A percentile compares a stretch with the other conserved stretches of the same genome.
These are phyloP conservation scores for Lophiostoma macrostomum DNA, from an alignment of 495 filamentous ascomycete genomes.

Conservation along the genomic window DNA sequence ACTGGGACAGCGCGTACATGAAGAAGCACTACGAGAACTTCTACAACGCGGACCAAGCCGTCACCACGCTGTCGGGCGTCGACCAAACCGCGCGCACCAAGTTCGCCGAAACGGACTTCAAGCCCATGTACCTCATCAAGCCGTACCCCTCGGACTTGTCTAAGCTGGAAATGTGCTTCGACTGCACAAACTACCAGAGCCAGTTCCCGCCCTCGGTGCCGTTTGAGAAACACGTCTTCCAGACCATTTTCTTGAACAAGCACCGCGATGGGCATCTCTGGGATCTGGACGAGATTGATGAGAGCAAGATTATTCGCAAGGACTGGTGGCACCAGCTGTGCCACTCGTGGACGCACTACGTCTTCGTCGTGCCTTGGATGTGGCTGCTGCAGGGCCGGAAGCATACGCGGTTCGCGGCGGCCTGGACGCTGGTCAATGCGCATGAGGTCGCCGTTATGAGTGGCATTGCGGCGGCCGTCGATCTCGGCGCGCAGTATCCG, in stretches of 20 bases:
- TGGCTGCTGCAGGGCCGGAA: slow-evolving; percentile 75
- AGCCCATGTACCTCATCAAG: slow-evolving; percentile 82
- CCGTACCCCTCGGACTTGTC: slow-evolving; percentile 58
- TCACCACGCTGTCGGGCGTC: slow-evolving; percentile 46
- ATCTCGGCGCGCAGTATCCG: slow-evolving; percentile 70
- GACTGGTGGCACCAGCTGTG: slow-evolving; percentile 89
- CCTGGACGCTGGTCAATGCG: slow-evolving; percentile 83
- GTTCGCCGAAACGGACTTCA: slow-evolving; percentile 57
- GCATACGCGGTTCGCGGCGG: slow-evolving; percentile 64
- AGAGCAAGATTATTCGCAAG: slow-evolving; percentile 62
- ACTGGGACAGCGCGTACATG: slow-evolving; percentile 74
- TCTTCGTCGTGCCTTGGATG: slow-evolving; percentile 72
- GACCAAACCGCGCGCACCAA: slow-evolving; percentile 48
- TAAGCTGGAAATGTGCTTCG: slow-evolving; percentile 85
- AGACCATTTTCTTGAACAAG: slow-evolving; percentile 80
- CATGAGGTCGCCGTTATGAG: slow-evolving; percentile 77
- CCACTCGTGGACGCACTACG: slow-evolving; percentile 77
- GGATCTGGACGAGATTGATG: slow-evolving; percentile 68
- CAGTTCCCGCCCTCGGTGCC: slow-evolving; percentile 63
- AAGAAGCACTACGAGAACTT: slow-evolving; percentile 69
- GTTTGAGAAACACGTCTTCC: slow-evolving; percentile 68
- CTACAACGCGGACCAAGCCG: slow-evolving; percentile 51
- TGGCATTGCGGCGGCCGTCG: slow-evolving; percentile 73
- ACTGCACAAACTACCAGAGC: slow-evolving; percentile 80
- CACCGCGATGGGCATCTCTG: slow-evolving; percentile 58